Evolutionary conservation across 1,284 basidiomycete species (phyloP).

Genomic region (Ganoderma lingzhi): DNA sequence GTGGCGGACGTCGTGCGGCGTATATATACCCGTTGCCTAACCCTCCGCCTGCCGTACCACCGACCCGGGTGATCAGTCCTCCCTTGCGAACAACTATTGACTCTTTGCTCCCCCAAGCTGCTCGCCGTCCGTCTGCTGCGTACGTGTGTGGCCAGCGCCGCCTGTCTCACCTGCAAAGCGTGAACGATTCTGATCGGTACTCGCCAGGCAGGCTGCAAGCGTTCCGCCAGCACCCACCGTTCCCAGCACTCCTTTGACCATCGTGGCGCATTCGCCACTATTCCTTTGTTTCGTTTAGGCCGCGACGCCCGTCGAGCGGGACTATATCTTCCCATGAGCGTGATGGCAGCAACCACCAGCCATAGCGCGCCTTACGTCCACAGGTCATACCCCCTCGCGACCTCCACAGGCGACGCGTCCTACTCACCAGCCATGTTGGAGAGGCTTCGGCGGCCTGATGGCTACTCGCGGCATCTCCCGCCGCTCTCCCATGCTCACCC

Average conservation of each 20-base stretch:
- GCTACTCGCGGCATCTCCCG: slow-evolving; percentile 14
- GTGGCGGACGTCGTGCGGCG: slow-evolving; percentile 23
- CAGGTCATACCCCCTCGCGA: slow-evolving; percentile 8
- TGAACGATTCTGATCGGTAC: slow-evolving; percentile 11
- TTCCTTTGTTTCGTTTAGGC: slow-evolving; percentile 24
- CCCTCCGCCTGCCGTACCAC: slow-evolving; percentile 19
- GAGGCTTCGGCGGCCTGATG: slow-evolving; percentile 13
- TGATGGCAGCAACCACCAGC: slow-evolving; percentile 24
- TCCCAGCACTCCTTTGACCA: slow-evolving; percentile 20
- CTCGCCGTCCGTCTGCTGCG: slow-evolving; percentile 12
- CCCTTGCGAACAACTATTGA: slow-evolving; percentile 14
- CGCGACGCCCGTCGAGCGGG: slow-evolving; percentile 12
- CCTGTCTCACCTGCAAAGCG: slow-evolving; percentile 9
- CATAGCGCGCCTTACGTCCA: slow-evolving; percentile 7
- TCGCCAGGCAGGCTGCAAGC: slow-evolving; percentile 15
- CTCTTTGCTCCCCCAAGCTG: not conserved
- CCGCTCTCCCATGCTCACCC: slow-evolving; percentile 10
- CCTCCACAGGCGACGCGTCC: slow-evolving; percentile 15
- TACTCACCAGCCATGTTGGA: slow-evolving; percentile 12
- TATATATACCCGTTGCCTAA: slow-evolving; percentile 26
- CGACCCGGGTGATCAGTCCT: slow-evolving; percentile 10
- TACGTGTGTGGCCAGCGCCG: slow-evolving; percentile 22
- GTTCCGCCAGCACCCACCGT: slow-evolving; percentile 13
- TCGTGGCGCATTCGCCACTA: not conserved
- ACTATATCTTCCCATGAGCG: slow-evolving; percentile 27